phyloP scores from a whole-genome alignment of 192 early-diverging fungal genomes.

The Umbelopsis ramanniana region DNA sequence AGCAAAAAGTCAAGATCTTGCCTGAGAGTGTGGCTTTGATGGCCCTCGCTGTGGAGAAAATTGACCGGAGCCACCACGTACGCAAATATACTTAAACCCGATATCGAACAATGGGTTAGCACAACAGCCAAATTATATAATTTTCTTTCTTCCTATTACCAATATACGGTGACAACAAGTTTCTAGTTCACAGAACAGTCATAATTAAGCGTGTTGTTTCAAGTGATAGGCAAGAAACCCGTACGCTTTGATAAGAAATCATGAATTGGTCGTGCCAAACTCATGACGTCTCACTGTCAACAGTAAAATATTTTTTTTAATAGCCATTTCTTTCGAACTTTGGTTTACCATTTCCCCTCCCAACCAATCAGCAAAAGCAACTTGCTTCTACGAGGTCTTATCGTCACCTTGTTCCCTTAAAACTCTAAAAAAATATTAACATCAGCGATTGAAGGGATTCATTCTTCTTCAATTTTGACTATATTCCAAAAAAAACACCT shows the following conservation, averaged over 20 bases:
- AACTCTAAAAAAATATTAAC: slow-evolving; percentile 18
- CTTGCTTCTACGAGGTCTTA: slow-evolving; percentile 13
- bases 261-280: slow-evolving; percentile 7
- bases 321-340: background rate
- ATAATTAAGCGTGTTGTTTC: no score
- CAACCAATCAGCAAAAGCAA: slow-evolving; percentile 15
- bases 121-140: no score
- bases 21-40: no score
- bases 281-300: slow-evolving; percentile 22
- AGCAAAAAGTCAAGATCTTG: no score
- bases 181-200: background rate
- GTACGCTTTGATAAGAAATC: no score
- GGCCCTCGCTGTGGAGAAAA: no score
- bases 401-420: slow-evolving; percentile 18
- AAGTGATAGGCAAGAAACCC: no score
- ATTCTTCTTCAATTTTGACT: slow-evolving; percentile 9
- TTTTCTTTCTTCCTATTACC: no score
- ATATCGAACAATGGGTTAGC: no score
- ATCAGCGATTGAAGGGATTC: slow-evolving; percentile 16
- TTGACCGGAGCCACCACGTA: no score
- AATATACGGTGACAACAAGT: no score
- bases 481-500: background rate
- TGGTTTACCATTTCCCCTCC: slow-evolving; percentile 10
- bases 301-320: slow-evolving; percentile 7
- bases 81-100: no score